These are phyloP conservation scores for Abortiporus biennis DNA, from an alignment of 1,284 basidiomycete genomes.

Conservation along the genomic window DNA sequence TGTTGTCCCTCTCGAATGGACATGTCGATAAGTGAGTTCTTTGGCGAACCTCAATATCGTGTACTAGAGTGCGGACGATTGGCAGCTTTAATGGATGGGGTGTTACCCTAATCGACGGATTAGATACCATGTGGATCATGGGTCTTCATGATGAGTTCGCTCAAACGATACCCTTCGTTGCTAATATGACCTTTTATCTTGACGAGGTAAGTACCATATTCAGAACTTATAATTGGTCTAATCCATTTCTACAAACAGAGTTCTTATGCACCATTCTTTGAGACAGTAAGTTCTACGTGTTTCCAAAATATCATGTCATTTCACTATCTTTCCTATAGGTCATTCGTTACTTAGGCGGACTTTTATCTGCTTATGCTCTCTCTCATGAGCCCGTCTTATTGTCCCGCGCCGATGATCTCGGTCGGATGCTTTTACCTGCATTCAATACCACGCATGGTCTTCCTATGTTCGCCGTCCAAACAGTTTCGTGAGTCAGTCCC, in stretches of 20 bases:
- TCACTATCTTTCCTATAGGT: constrained; percentile 13
- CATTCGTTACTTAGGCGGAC: constrained; percentile 64
- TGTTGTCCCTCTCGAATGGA: constrained; percentile 43
- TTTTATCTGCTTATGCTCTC: constrained; percentile 62
- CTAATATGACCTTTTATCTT: constrained; percentile 50
- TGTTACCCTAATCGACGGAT: constrained; percentile 64
- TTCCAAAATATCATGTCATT: not conserved
- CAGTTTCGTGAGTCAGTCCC: constrained; percentile 26
- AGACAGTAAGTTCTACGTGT: constrained; percentile 34
- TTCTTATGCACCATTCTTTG: constrained; percentile 49
- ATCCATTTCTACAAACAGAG: constrained; percentile 12
- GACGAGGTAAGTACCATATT: constrained; percentile 23
- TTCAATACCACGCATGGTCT: constrained; percentile 44
- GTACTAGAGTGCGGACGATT: too few relatives aligned
- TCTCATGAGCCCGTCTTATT: constrained; percentile 44
- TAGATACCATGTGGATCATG: constrained; percentile 77
- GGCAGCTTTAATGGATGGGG: constrained; percentile 71
- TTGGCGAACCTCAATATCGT: constrained; percentile 1
- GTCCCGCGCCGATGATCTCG: constrained; percentile 44
- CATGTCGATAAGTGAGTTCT: constrained; percentile 46
- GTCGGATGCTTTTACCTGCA: constrained; percentile 37
- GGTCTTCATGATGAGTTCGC: constrained; percentile 63
- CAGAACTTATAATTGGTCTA: not conserved
- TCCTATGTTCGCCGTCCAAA: constrained; percentile 40
- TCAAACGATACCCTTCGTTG: constrained; percentile 54